phyloP scores from a whole-genome alignment of 2,329 filamentous ascomycete species.

The Cladophialophora carrionii region DNA sequence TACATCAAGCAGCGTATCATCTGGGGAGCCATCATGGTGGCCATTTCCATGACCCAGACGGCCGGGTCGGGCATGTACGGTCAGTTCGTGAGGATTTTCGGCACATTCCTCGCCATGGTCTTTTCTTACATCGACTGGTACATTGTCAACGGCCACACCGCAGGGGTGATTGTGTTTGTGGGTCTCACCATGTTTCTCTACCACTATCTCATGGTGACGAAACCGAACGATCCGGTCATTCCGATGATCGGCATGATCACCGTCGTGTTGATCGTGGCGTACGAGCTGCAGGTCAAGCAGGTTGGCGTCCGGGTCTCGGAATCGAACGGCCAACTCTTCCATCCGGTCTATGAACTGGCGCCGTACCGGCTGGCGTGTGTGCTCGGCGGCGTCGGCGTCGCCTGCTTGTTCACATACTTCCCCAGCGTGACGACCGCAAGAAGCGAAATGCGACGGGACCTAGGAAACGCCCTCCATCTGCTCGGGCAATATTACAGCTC shows the following conservation, averaged over 20 bases:
- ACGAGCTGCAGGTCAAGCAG: constrained; percentile 71
- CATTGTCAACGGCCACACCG: constrained; percentile 65
- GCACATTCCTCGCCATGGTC: constrained; percentile 69
- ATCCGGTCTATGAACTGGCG: constrained; percentile 69
- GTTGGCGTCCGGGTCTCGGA: constrained; percentile 63
- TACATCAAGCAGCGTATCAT: constrained; percentile 73
- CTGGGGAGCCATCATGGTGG: constrained; percentile 77
- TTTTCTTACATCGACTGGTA: constrained; percentile 72
- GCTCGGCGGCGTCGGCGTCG: constrained; percentile 67
- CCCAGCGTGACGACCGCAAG: constrained; percentile 74
- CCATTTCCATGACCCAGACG: constrained; percentile 69
- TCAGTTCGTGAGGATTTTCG: constrained; percentile 68
- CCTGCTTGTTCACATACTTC: constrained; percentile 78
- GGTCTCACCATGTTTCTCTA: constrained; percentile 47
- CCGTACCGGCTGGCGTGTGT: constrained; percentile 73
- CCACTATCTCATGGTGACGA: constrained; percentile 69
- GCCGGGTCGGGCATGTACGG: constrained; percentile 72
- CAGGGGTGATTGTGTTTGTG: constrained; percentile 68
- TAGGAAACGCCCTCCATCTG: constrained; percentile 71
- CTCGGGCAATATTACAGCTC: constrained; percentile 75
- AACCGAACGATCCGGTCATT: constrained; percentile 64
- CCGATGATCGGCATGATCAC: constrained; percentile 65
- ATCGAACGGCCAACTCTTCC: constrained; percentile 69
- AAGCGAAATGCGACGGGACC: constrained; percentile 67
- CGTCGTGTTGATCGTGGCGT: constrained; percentile 67